Conservation (phyloP, 306 rosid genomes). For the Luffa acutangula region DNA sequence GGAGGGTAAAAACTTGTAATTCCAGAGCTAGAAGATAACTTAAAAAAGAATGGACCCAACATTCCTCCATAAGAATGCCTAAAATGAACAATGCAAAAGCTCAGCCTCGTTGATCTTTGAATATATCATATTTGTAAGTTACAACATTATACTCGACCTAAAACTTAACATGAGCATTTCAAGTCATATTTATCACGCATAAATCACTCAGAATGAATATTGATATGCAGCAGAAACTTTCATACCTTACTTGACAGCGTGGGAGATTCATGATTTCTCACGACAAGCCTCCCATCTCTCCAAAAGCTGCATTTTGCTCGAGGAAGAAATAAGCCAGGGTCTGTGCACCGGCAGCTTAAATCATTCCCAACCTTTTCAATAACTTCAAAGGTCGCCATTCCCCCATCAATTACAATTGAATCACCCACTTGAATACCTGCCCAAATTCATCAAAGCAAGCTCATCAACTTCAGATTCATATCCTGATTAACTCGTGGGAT, state of each 20-base stretch:
- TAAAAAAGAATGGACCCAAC: not conserved
- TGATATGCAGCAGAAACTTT: not conserved
- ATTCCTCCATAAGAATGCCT: not conserved
- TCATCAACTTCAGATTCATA: not conserved
- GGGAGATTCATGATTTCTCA: slow-evolving; percentile 47
- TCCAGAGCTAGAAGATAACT: not conserved
- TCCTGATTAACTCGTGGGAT: not conserved
- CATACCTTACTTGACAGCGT: slow-evolving; percentile 63
- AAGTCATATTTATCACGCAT: not conserved
- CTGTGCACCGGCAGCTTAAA: slow-evolving; percentile 64
- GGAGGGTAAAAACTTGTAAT: not conserved
- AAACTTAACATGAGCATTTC: not conserved
- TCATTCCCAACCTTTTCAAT: slow-evolving; percentile 53
- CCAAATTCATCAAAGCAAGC: not conserved
- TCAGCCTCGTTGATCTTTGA: not conserved
- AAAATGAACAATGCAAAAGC: not conserved
- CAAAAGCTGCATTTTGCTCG: slow-evolving; percentile 79
- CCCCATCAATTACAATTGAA: slow-evolving; percentile 79
- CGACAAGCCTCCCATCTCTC: slow-evolving; percentile 80
- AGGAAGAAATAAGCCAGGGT: slow-evolving; percentile 73
- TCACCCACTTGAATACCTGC: slow-evolving; percentile 68
- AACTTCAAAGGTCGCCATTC: slow-evolving; percentile 78
- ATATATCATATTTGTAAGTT: not conserved
- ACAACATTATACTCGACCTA: not conserved
- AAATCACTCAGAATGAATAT: not conserved